A percentile compares a stretch with the other conserved stretches of the same genome.
phyloP scores from a whole-genome alignment of 768 basidiomycete species.

The Termitomyces sp. region DNA sequence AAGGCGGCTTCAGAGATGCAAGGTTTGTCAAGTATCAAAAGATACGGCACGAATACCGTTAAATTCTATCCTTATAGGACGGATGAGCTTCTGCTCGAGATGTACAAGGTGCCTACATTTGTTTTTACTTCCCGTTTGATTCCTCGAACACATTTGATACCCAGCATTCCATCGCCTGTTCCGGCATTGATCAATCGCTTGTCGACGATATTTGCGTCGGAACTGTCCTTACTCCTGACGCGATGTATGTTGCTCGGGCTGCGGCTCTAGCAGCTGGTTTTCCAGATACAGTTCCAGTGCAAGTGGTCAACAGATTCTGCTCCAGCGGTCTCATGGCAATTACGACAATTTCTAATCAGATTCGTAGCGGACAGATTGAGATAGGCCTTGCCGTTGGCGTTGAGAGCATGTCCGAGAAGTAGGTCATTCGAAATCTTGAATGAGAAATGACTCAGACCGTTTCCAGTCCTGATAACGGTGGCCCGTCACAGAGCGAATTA shows the following conservation, averaged over 20 bases:
- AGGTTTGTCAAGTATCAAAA: conserved; percentile 30
- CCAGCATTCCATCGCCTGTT: conserved; percentile 55
- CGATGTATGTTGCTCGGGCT: conserved; percentile 64
- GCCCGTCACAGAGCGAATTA: conserved; percentile 54
- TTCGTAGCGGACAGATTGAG: conserved; percentile 73
- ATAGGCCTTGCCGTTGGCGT: conserved; percentile 79
- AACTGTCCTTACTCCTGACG: conserved; percentile 60
- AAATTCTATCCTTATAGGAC: conserved; percentile 34
- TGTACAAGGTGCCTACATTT: conserved; percentile 54
- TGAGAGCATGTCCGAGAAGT: conserved; percentile 83
- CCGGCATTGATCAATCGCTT: conserved; percentile 54
- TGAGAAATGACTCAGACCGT: background rate
- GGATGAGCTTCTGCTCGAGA: conserved; percentile 77
- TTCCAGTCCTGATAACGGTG: conserved; percentile 57
- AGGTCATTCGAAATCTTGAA: conserved; percentile 15
- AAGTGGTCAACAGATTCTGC: conserved; percentile 76
- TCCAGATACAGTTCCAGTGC: conserved; percentile 70
- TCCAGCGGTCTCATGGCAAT: conserved; percentile 85
- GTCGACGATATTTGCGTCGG: conserved; percentile 80
- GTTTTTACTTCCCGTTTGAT: background rate
- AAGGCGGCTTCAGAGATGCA: conserved; percentile 70
- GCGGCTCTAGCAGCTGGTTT: conserved; percentile 78
- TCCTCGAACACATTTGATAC: background rate
- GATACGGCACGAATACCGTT: background rate
- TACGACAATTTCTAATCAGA: conserved; percentile 70